Evolutionary conservation across 2,329 filamentous ascomycete genomes (phyloP).

Genomic region (Podosphaera xanthii): DNA sequence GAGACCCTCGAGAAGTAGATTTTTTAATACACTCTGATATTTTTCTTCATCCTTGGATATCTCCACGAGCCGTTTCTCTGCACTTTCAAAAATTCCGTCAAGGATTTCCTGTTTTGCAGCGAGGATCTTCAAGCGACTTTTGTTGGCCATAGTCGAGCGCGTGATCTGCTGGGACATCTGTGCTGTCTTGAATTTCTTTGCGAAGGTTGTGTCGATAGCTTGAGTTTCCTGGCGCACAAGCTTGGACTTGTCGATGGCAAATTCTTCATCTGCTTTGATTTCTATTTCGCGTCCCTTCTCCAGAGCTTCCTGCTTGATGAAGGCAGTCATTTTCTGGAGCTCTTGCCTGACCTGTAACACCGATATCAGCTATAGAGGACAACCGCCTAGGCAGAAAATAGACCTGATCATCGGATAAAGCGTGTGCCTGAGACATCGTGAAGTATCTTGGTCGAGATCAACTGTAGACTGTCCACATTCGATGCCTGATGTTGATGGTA

Average conservation of each 20-base stretch:
- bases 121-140: constrained; percentile 76
- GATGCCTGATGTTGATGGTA: constrained; percentile 3
- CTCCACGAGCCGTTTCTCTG: constrained; percentile 45
- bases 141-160: constrained; percentile 86
- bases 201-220: constrained; percentile 77
- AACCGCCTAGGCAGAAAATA: constrained; percentile 2
- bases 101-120: constrained; percentile 74
- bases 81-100: constrained; percentile 68
- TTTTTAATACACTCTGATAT: constrained; percentile 57
- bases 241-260: constrained; percentile 97
- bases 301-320: constrained; percentile 95
- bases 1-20: constrained; percentile 67
- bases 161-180: constrained; percentile 98
- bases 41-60: constrained; percentile 45
- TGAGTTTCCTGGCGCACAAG: constrained; percentile 88
- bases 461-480: too few species aligned
- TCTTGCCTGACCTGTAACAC: constrained; percentile 65
- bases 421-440: constrained; percentile 80
- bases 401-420: constrained; percentile 95
- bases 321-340: constrained; percentile 99
- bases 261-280: constrained; percentile 97
- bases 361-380: neutral
- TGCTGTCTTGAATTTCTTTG: constrained; percentile 98
- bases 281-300: constrained; percentile 96
- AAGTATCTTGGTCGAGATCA: constrained; percentile 12